These are phyloP conservation scores for Trichoderma arundinaceum DNA, from an alignment of 2,329 filamentous ascomycete genomes.

Conservation along the genomic window DNA sequence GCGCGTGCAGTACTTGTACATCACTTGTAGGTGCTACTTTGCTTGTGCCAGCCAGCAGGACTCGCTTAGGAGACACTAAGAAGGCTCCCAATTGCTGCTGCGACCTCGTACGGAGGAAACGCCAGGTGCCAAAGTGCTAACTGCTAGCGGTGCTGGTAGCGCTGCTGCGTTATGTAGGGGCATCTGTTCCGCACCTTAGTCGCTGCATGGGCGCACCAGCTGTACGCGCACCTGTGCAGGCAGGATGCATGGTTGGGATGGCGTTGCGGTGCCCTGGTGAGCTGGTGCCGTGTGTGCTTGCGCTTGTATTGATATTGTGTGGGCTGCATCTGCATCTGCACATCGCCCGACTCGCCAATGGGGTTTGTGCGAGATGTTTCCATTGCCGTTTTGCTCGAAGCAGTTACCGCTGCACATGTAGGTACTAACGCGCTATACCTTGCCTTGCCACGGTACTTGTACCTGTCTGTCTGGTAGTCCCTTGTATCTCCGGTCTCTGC, in stretches of 20 bases:
- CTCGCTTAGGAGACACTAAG: not conserved
- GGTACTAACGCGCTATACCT: not conserved
- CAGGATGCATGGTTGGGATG: not conserved
- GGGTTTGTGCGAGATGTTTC: not conserved
- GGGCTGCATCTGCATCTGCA: slow-evolving; percentile 16
- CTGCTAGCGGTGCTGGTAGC: not conserved
- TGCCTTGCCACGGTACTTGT: no score
- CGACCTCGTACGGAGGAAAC: not conserved
- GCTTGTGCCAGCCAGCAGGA: slow-evolving; percentile 1
- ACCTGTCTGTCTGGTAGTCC: no score
- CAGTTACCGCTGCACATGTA: not conserved
- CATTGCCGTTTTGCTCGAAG: not conserved
- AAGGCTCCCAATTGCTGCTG: not conserved
- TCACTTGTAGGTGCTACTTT: not conserved
- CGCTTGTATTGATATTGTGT: not conserved
- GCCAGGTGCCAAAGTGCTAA: not conserved
- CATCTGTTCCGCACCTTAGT: not conserved
- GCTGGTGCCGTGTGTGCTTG: not conserved
- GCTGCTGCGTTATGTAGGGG: not conserved
- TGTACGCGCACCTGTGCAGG: not conserved
- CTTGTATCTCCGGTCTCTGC: no score
- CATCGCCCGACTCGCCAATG: not conserved
- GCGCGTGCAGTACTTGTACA: not conserved
- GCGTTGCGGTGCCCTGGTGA: slow-evolving; percentile 4
- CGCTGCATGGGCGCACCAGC: not conserved